Conservation (phyloP, 148 eudicot genomes). For the Salicornia ramosissima region DNA sequence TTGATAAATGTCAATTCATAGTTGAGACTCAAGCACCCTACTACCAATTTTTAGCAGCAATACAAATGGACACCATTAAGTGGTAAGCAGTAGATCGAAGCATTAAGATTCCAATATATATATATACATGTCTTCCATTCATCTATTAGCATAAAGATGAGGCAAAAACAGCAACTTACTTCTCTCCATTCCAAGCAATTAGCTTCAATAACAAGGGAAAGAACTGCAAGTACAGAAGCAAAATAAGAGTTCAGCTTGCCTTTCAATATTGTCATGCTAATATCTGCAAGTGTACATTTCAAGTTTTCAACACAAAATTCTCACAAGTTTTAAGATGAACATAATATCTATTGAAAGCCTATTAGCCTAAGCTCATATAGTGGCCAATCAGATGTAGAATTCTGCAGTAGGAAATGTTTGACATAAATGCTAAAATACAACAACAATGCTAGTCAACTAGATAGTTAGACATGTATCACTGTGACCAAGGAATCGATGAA, state of each 20-base stretch:
- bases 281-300: background rate
- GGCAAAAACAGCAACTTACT: constrained; percentile 45
- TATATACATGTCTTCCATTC: too few relatives aligned
- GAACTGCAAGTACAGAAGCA: constrained; percentile 49
- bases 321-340: background rate
- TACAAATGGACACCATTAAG: background rate
- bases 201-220: constrained; percentile 89
- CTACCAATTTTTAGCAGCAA: background rate
- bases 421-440: too few relatives aligned
- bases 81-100: background rate
- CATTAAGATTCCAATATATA: background rate
- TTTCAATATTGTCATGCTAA: background rate
- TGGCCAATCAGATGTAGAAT: too few relatives aligned
- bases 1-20: background rate
- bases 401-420: too few relatives aligned
- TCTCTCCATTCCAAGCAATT: constrained; percentile 94
- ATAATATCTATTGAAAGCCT: background rate
- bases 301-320: background rate
- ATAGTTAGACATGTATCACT: too few relatives aligned
- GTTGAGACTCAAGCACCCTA: background rate
- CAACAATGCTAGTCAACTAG: too few relatives aligned
- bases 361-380: constrained; percentile 6
- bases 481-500: too few relatives aligned
- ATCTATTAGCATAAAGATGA: background rate
- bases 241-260: constrained; percentile 6